Evolutionary conservation across 306 rosid species (phyloP), one percentile per base, ranked within the genome.

Genomic region (Sophora flavescens): DNA sequence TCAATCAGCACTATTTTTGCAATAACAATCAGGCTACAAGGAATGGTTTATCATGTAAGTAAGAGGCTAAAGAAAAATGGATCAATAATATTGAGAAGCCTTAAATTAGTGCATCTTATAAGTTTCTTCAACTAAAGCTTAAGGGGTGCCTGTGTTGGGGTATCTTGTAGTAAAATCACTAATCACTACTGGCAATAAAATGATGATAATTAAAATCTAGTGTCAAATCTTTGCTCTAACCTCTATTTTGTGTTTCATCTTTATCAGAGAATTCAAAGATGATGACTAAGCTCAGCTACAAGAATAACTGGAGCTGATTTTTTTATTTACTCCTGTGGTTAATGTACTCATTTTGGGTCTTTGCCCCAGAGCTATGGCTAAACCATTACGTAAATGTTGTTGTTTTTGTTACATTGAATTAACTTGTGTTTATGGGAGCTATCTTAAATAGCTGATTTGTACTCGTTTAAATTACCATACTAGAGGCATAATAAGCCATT

Each of bases 181-280:
- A 67, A 15, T 26, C 36, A 48, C 52, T 54, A 15, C 12, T 67
- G 65, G 13, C 14, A 60, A 15, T 59, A 42, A 44, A 16, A n/a
- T 47, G 50, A 26, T 8, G 70, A 15, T 18, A 18, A n/a, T 33
- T 36, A 58, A 52, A 13, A 18, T 44, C 52, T 2, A 5, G 51
- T 59, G 11, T 52, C 18, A 41, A 15, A 5, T 39, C 22, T 60
- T 60, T 36, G 50, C 51, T 67, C 33, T 71, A 70, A 77, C 67
- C 15, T 30, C 39, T 18, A 3, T 56, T 47, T 53, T 81, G 39
- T 73, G 63, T 70, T 63, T 68, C 63, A 64, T 78, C 47, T 77
- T 86, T 74, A 74, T 68, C 98, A 93, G 98, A 82, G 98, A 93
- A 82, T 93, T 89, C 80, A 93, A 93, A 80, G 98, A 93, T 61